phyloP scores from a whole-genome alignment of 176 grass and related monocot genomes.

The Aegilops tauschii region DNA sequence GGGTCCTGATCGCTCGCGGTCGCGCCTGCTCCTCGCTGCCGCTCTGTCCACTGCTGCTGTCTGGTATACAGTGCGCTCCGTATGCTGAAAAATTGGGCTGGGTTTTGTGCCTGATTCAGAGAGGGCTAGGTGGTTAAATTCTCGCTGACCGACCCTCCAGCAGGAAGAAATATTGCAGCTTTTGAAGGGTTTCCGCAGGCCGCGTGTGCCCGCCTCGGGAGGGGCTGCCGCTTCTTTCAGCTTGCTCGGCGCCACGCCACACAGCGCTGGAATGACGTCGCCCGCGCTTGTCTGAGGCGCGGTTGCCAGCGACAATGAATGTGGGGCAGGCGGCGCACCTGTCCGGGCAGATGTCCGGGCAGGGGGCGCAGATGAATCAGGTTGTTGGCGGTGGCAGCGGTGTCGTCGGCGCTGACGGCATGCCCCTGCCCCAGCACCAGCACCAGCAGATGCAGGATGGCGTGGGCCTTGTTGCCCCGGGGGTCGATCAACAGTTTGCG shows the following conservation, averaged over 20 bases:
- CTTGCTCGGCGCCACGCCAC: not conserved
- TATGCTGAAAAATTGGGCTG: constrained; percentile 33
- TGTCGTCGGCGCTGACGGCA: constrained; percentile 12
- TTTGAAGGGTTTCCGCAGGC: not conserved
- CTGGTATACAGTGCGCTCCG: not conserved
- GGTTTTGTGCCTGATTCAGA: not conserved
- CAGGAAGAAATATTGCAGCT: not conserved
- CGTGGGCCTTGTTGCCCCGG: not conserved
- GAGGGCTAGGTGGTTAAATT: not conserved
- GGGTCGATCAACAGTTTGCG: constrained; percentile 41
- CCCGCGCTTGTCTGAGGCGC: constrained; percentile 3
- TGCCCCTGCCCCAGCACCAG: constrained; percentile 28
- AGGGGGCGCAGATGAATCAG: constrained; percentile 55
- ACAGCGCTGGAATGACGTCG: not conserved
- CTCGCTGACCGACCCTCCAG: not conserved
- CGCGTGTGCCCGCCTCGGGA: not conserved
- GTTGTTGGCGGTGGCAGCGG: not conserved
- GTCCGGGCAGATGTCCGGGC: constrained; percentile 44
- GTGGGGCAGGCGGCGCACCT: constrained; percentile 63
- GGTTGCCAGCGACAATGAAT: constrained; percentile 44
- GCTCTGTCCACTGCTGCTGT: not conserved
- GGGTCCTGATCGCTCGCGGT: constrained; percentile 30
- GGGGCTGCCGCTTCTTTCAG: not conserved
- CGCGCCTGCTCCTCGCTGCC: not conserved
- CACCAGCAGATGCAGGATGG: constrained; percentile 55